These are phyloP conservation scores for Globisporangium splendens DNA, from an alignment of 352 stramenopile genomes.

Conservation along the genomic window DNA sequence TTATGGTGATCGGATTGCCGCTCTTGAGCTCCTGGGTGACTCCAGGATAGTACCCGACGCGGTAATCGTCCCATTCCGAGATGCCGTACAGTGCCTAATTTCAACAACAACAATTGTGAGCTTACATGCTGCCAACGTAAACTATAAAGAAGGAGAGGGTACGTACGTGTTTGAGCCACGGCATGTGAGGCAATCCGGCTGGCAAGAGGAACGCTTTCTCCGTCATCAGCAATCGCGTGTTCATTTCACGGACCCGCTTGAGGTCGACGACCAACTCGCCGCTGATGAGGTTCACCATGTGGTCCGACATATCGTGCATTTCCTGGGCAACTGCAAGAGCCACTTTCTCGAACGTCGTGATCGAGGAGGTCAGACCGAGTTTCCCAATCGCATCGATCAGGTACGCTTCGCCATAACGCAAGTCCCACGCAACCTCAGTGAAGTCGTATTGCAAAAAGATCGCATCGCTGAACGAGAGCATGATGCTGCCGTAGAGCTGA, in stretches of 20 bases:
- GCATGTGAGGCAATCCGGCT: conserved; percentile 57
- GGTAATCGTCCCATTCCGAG: conserved; percentile 82
- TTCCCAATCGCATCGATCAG: conserved; percentile 40
- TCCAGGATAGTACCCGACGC: conserved; percentile 66
- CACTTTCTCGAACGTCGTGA: conserved; percentile 55
- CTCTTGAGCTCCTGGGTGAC: conserved; percentile 71
- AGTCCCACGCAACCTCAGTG: conserved; percentile 64
- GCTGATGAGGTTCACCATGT: conserved; percentile 57
- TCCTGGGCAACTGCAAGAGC: conserved; percentile 48
- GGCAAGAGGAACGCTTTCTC: conserved; percentile 79
- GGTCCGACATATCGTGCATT: conserved; percentile 53
- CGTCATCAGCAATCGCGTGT: conserved; percentile 79
- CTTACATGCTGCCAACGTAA: background rate
- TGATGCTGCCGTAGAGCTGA: conserved; percentile 75
- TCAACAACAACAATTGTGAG: too few species aligned
- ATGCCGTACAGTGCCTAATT: conserved; percentile 71
- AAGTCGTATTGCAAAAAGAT: conserved; percentile 88
- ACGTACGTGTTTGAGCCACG: conserved; percentile 83
- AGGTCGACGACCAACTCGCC: conserved; percentile 66
- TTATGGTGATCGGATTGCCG: conserved; percentile 67
- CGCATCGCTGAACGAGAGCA: conserved; percentile 72
- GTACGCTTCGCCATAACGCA: conserved; percentile 60
- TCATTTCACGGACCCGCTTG: conserved; percentile 79
- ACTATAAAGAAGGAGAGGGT: background rate
- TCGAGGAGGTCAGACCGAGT: conserved; percentile 49